Conservation (phyloP, 805 yeast genomes). For the Cyberlindnera veronae region DNA sequence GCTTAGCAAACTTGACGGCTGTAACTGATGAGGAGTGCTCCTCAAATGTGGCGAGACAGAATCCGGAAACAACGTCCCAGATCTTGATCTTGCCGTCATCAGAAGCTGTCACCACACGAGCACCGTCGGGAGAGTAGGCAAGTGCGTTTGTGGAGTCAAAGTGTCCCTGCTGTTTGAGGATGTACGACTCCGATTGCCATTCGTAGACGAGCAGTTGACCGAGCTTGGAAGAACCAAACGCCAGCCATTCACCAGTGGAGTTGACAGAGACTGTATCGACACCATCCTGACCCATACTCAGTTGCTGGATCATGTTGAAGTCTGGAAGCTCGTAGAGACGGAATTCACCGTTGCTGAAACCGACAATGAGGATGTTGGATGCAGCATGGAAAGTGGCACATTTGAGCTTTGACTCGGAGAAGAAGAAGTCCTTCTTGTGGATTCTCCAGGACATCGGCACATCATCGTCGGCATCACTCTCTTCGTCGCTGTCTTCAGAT, state of each 20-base stretch:
- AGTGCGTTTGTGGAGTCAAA: conserved; percentile 84
- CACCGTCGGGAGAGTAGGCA: conserved; percentile 92
- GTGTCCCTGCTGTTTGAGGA: conserved; percentile 95
- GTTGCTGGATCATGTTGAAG: conserved; percentile 75
- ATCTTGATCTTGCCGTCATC: conserved; percentile 96
- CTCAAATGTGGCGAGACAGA: conserved; percentile 85
- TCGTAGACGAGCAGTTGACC: conserved; percentile 97
- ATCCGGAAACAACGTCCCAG: conserved; percentile 93
- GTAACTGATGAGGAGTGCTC: conserved; percentile 91
- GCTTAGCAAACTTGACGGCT: conserved; percentile 79
- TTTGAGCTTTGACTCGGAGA: conserved; percentile 64
- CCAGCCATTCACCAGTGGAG: conserved; percentile 91
- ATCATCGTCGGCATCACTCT: conserved; percentile 37
- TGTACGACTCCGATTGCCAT: conserved; percentile 97
- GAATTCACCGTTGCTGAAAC: conserved; percentile 87
- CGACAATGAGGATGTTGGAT: conserved; percentile 75
- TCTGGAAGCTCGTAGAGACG: conserved; percentile 84
- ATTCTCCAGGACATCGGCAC: conserved; percentile 73
- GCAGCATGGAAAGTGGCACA: conserved; percentile 81
- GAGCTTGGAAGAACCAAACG: conserved; percentile 83
- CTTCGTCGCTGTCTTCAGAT: conserved; percentile 41
- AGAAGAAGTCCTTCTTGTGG: conserved; percentile 67
- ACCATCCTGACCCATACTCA: conserved; percentile 88
- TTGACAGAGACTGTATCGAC: conserved; percentile 81
- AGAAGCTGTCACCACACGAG: conserved; percentile 86